These are phyloP conservation scores for Elaeis oleifera DNA, from an alignment of 202 grass and related monocot species.

Conservation along the genomic window DNA sequence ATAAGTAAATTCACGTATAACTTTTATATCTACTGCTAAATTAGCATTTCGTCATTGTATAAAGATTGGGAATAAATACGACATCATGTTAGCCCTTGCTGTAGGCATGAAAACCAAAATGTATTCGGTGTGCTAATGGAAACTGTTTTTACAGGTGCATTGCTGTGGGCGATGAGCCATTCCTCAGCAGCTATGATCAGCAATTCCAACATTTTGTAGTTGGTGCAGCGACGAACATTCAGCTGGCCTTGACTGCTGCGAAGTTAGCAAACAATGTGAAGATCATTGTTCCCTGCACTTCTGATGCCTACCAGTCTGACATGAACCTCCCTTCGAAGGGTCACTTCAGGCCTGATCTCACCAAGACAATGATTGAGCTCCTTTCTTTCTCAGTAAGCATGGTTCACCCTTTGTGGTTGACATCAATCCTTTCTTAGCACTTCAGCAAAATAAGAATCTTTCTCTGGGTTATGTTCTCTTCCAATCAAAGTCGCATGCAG, in stretches of 20 bases:
- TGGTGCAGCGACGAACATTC: conserved; percentile 63
- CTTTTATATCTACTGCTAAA: too few species aligned
- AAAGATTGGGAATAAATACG: too few species aligned
- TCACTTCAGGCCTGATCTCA: conserved; percentile 76
- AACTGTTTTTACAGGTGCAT: conserved; percentile 46
- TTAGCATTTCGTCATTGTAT: too few species aligned
- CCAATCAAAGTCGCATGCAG: conserved; percentile 49
- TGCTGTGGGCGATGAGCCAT: conserved; percentile 76
- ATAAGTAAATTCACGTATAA: too few species aligned
- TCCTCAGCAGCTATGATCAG: conserved; percentile 55
- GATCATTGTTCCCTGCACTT: conserved; percentile 65
- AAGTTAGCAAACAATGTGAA: conserved; percentile 75
- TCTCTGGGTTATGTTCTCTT: conserved; percentile 71
- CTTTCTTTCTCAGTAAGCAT: conserved; percentile 64
- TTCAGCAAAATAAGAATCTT: conserved; percentile 70
- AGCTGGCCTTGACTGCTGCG: conserved; percentile 49
- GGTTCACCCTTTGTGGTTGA: conserved; percentile 77
- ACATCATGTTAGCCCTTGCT: too few species aligned
- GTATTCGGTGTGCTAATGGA: too few species aligned
- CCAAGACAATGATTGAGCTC: conserved; percentile 73
- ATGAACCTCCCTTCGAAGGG: conserved; percentile 61
- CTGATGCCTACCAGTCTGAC: conserved; percentile 55
- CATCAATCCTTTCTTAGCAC: conserved; percentile 56
- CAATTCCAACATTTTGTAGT: conserved; percentile 60
- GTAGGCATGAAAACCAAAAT: too few species aligned